Base-by-base conservation (phyloP, 2,329 filamentous ascomycete genomes). In the Fusarium albidum region DNA sequence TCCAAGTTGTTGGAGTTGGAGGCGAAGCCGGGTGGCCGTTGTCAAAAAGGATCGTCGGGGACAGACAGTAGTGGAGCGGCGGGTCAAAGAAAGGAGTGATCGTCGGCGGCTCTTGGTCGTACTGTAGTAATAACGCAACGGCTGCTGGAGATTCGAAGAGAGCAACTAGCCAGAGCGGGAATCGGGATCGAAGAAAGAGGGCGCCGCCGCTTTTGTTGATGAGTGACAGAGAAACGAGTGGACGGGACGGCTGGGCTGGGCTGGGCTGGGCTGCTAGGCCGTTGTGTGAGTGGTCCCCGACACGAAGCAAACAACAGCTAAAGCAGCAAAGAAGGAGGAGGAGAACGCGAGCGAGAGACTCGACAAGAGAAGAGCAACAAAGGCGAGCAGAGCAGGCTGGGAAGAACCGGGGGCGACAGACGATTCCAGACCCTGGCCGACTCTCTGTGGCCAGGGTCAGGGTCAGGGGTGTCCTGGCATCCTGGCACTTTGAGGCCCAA, bases 31-130 rank as follows among this genome's bases (percentile, higher is more conserved):
- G 50, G 33, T n/a, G 17, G 15, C n/a, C 28, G 39, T 49, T 35
- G 52, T 62, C 49, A 33, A 52, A 56, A 56, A 49, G 21, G 57
- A 64, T 58, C 49, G 60, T 61, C 52, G 37, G 49, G 43, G 37
- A 52, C 54, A 37, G 41, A 37, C 49, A 15, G 48, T 51, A 28
- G 32, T 21, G 31, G 17, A 60, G 58, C 44, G 46, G 56, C 56
- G 52, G 52, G 47, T 52, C 61, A 39, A 21, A 44, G 60, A 49
- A 63, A 55, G 54, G 42, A 65, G 57, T 56, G 65, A 67, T 66
- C 59, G 65, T 49, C 64, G 47, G 52, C 55, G 56, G 58, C 52
- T 63, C 59, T 59, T 52, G 59, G 35, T 49, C n/a, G n/a, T n/a
- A n/a, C n/a, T n/a, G n/a, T n/a, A n/a, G n/a, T n/a, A n/a, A n/a